Evolutionary conservation across 73 alveolate species (phyloP), one percentile per base, ranked within the genome.

Genomic region (Paramecium biaurelia): DNA sequence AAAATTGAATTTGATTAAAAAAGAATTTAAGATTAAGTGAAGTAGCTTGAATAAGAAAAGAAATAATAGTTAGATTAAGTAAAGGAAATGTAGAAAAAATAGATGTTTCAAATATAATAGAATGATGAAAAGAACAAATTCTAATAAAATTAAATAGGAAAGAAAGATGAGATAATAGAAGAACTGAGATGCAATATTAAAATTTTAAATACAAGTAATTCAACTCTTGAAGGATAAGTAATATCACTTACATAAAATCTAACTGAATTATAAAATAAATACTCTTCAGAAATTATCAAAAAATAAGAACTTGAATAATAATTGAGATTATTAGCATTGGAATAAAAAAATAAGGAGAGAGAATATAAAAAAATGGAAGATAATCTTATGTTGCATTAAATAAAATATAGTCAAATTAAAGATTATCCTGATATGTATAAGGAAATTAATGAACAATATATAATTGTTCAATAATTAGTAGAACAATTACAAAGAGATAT

Each of bases 391-490:
- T 20, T 32, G 5, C 45, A 63, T 32, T 14, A 63, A 63, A 63
- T 63, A 1, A 63, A 63, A 63, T 63, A 63, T 26, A 63, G 24
- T 63, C 9, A 63, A 32, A 63, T 63, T 3, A 63, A 63, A 18
- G 84, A 63, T 30, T 63, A 63, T 30, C 84, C 84, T 30, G 45
- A 63, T 63, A 63, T 23, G 84, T 63, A 63, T 26, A 63, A 63
- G 26, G 84, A 63, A 63, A 63, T 63, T 4, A 63, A 32, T 26
- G 84, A 63, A 26, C 12, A 63, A 63, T 63, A 26, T 26, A 2
- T 0, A 32, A 63, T 63, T 28, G 5, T 20, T 2, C 26, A 23
- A 63, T 10, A 63, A 63, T 12, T 63, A 32, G 45, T 63, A 12
- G 47, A 63, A 5, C 26, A 63, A 63, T 63, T 63, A 24, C 2